Conservation (phyloP, 2,329 filamentous ascomycete genomes). For the Fusarium fujikuroi region DNA sequence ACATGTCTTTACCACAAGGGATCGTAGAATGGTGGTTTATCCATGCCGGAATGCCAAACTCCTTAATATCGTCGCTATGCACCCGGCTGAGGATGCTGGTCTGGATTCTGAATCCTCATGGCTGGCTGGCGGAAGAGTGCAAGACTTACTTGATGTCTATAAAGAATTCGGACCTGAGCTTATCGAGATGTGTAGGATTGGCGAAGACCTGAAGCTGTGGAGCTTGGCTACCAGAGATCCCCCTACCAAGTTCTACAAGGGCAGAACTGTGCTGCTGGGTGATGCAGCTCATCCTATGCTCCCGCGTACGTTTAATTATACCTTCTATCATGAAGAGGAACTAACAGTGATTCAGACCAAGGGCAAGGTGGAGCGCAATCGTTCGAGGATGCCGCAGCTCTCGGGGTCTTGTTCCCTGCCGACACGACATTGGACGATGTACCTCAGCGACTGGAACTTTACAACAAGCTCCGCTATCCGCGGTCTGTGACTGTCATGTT, state of each 20-base stretch:
- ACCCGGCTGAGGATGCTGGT: not conserved
- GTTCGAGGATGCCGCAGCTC: slow-evolving; percentile 16
- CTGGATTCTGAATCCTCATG: slow-evolving; percentile 1
- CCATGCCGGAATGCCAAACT: not conserved
- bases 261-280: slow-evolving; percentile 5
- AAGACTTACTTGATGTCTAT: not conserved
- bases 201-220: slow-evolving; percentile 9
- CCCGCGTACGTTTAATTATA: not conserved
- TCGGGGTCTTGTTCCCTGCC: slow-evolving; percentile 1
- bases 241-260: not conserved
- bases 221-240: slow-evolving; percentile 8
- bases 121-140: not conserved
- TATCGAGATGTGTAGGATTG: slow-evolving; percentile 5
- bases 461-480: slow-evolving; percentile 14
- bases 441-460: not conserved
- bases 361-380: slow-evolving; percentile 23
- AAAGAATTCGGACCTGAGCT: not conserved
- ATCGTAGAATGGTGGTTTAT: slow-evolving; percentile 5
- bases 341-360: not conserved
- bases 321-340: too few relatives aligned
- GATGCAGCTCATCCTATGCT: slow-evolving; percentile 28
- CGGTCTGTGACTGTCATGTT: slow-evolving; percentile 1
- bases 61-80: not conserved
- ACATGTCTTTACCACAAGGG: not conserved
- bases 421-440: not conserved